Percentiles rank a stretch among this genome's conserved stretches.
Conservation (phyloP, 2,329 filamentous ascomycete genomes). For the Apiospora aurea region DNA sequence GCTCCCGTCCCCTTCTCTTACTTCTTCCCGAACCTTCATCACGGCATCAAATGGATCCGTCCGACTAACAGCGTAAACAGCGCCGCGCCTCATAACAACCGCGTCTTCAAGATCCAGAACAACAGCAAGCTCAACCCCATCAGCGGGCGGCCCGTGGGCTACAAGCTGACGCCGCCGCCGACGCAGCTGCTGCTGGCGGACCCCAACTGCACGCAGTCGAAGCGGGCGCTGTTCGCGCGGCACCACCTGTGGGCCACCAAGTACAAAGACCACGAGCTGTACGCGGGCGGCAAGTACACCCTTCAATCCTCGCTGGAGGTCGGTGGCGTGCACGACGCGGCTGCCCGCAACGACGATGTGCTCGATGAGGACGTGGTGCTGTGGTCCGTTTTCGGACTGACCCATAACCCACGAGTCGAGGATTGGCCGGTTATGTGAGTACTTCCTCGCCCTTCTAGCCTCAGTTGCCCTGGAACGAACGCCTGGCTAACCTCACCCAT, state of each 20-base stretch:
- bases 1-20: not conserved
- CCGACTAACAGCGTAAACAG: conserved; percentile 50
- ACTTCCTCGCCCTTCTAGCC: not conserved
- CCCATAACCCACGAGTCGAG: conserved; percentile 56
- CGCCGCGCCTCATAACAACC: conserved; percentile 60
- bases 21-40: not conserved
- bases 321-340: conserved; percentile 56
- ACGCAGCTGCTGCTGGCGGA: conserved; percentile 57
- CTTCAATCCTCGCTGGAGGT: conserved; percentile 54
- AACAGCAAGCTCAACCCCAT: conserved; percentile 51
- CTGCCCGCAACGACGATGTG: conserved; percentile 55
- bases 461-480: not conserved
- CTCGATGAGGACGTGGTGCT: conserved; percentile 51
- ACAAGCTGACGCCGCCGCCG: conserved; percentile 54
- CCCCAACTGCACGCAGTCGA: conserved; percentile 49
- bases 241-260: conserved; percentile 59
- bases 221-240: conserved; percentile 52
- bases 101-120: conserved; percentile 58
- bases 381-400: conserved; percentile 57
- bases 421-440: conserved; percentile 61
- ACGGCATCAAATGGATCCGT: not conserved
- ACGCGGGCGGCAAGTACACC: conserved; percentile 58
- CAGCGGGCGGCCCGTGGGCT: conserved; percentile 56
- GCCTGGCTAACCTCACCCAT: not conserved
- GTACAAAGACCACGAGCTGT: conserved; percentile 57